Evolutionary conservation across 2,329 filamentous ascomycete genomes (phyloP).

Genomic region (Ophiocordyceps camponoti-leonardi): DNA sequence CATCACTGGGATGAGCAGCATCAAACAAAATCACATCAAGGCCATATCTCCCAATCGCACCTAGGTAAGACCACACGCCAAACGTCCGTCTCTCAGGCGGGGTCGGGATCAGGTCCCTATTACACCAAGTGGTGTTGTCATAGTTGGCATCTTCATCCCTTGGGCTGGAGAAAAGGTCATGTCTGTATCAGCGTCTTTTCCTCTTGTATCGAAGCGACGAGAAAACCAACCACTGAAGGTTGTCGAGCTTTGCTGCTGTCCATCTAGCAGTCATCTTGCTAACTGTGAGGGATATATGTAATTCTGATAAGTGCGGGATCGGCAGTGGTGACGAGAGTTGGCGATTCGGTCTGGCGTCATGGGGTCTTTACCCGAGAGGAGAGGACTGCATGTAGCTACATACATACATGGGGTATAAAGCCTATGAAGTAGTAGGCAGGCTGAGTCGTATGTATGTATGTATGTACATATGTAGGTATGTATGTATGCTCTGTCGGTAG

Average conservation of each 20-base stretch:
- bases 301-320: neutral
- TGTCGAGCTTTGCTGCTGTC: neutral
- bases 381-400: neutral
- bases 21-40: too few species aligned
- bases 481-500: neutral
- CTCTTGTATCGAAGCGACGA: too few species aligned
- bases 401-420: neutral
- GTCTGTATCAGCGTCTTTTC: too few species aligned
- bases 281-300: neutral
- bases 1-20: too few species aligned
- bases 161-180: too few species aligned
- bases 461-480: neutral
- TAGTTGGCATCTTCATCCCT: conserved; percentile 12
- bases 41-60: too few species aligned
- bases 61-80: conserved; percentile 9
- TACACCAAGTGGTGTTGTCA: conserved; percentile 14
- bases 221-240: neutral
- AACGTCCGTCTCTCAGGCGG: conserved; percentile 10
- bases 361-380: neutral
- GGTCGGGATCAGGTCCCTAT: conserved; percentile 14
- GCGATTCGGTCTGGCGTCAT: neutral
- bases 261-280: neutral
- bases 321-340: neutral
- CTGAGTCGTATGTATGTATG: neutral
- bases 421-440: neutral